Evolutionary conservation across 108 stramenopile genomes (phyloP).

Genomic region (Fragilariopsis cylindrus): DNA sequence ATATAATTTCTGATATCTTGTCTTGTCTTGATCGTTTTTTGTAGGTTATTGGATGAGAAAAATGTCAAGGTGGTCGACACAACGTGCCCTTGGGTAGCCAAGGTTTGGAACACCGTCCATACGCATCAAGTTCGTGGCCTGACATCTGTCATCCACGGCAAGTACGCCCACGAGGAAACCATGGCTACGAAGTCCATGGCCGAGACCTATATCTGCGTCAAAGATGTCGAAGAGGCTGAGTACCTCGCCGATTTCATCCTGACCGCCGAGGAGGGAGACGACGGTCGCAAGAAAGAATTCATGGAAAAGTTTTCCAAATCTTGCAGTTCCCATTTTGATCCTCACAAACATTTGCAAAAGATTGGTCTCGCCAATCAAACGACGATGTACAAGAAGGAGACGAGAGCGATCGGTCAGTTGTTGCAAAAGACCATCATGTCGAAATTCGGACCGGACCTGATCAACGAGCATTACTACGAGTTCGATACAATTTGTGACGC

Average conservation of each 20-base stretch:
- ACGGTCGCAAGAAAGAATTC: conserved; percentile 79
- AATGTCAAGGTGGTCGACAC: conserved; percentile 96
- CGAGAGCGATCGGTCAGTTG: conserved; percentile 90
- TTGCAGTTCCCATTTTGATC: conserved; percentile 90
- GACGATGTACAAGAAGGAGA: conserved; percentile 99
- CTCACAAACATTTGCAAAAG: conserved; percentile 88
- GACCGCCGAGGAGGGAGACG: conserved; percentile 82
- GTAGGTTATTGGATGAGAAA: conserved; percentile 29
- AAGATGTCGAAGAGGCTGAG: conserved; percentile 92
- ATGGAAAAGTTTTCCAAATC: conserved; percentile 88
- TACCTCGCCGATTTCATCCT: conserved; percentile 91
- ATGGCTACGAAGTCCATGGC: conserved; percentile 91
- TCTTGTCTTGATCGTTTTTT: background rate
- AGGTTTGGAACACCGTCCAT: conserved; percentile 97
- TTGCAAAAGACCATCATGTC: conserved; percentile 90
- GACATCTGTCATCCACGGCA: conserved; percentile 93
- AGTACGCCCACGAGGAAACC: conserved; percentile 95
- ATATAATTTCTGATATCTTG: background rate
- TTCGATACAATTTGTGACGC: conserved; percentile 98
- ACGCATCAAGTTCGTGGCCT: conserved; percentile 82
- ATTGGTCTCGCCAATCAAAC: conserved; percentile 97
- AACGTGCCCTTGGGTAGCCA: conserved; percentile 98
- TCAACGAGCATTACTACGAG: conserved; percentile 84
- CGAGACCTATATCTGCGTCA: conserved; percentile 93
- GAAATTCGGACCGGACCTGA: conserved; percentile 85